These are phyloP conservation scores for Saccharomyces cerevisiae DNA, from an alignment of 805 yeast genomes.

Conservation along the genomic window DNA sequence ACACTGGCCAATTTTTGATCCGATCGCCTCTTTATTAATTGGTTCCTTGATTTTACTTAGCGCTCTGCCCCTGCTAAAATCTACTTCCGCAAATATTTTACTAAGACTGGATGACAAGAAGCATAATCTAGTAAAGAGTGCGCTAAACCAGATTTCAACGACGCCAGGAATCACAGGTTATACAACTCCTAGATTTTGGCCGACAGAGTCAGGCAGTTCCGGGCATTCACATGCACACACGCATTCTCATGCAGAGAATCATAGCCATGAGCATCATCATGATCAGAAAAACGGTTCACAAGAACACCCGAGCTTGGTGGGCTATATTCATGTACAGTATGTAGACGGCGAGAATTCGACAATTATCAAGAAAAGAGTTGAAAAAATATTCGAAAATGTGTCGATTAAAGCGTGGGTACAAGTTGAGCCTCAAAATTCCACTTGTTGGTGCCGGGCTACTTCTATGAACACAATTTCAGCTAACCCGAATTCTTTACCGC, in stretches of 20 bases:
- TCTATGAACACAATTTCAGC: constrained; percentile 8
- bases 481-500: constrained; percentile 1
- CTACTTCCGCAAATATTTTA: constrained; percentile 68
- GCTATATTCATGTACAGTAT: constrained; percentile 77
- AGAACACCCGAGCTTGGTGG: constrained; percentile 39
- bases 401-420: constrained; percentile 54
- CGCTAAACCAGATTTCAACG: constrained; percentile 57
- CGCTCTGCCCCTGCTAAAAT: constrained; percentile 73
- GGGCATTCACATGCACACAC: constrained; percentile 23
- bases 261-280: constrained; percentile 8
- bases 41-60: constrained; percentile 73
- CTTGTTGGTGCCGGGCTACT: constrained; percentile 57
- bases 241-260: constrained; percentile 11
- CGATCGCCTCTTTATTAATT: constrained; percentile 82
- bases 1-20: constrained; percentile 72
- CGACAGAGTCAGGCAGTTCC: constrained; percentile 32
- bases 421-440: constrained; percentile 54
- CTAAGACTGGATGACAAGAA: constrained; percentile 51
- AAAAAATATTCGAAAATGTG: constrained; percentile 41
- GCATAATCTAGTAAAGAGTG: constrained; percentile 54
- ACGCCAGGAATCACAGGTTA: constrained; percentile 79
- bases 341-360: constrained; percentile 55
- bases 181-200: constrained; percentile 91
- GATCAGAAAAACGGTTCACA: constrained; percentile 20
- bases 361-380: constrained; percentile 52